A percentile compares a stretch with the other conserved stretches of the same genome.
These are phyloP conservation scores for Eremothecium cymbalariae DNA, from an alignment of 1,139 yeast species.

Conservation along the genomic window DNA sequence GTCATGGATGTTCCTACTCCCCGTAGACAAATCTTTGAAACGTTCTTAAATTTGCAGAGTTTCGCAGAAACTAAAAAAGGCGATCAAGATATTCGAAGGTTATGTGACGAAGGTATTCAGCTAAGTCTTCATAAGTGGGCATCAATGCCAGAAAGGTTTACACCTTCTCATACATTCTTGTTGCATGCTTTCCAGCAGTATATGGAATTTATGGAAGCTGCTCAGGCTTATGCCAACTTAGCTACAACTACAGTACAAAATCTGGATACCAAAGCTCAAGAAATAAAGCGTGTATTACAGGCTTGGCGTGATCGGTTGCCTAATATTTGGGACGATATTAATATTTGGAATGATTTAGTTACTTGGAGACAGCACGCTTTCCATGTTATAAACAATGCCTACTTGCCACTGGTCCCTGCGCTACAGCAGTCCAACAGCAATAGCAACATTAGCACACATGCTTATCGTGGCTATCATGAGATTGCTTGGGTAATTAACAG, in stretches of 20 bases:
- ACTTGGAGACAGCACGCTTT: slow-evolving; percentile 99
- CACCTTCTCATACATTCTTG: slow-evolving; percentile 81
- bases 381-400: slow-evolving; percentile 91
- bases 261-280: slow-evolving; percentile 86
- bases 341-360: slow-evolving; percentile 93
- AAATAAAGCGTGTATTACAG: slow-evolving; percentile 83
- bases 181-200: slow-evolving; percentile 95
- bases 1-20: slow-evolving; percentile 99
- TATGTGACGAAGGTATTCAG: slow-evolving; percentile 95
- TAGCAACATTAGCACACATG: slow-evolving; percentile 76
- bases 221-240: slow-evolving; percentile 84
- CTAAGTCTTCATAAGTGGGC: slow-evolving; percentile 90
- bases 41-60: slow-evolving; percentile 87
- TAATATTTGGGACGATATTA: slow-evolving; percentile 94
- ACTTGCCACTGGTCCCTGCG: slow-evolving; percentile 85
- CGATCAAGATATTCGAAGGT: slow-evolving; percentile 66
- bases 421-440: slow-evolving; percentile 68
- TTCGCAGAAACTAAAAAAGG: slow-evolving; percentile 86
- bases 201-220: slow-evolving; percentile 96
- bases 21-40: slow-evolving; percentile 88
- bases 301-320: slow-evolving; percentile 98
- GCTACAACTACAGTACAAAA: slow-evolving; percentile 89
- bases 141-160: slow-evolving; percentile 69
- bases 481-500: slow-evolving; percentile 98
- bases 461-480: slow-evolving; percentile 96